phyloP scores from a whole-genome alignment of 208 protist species.

The Herpetomonas samuelpessoai region DNA sequence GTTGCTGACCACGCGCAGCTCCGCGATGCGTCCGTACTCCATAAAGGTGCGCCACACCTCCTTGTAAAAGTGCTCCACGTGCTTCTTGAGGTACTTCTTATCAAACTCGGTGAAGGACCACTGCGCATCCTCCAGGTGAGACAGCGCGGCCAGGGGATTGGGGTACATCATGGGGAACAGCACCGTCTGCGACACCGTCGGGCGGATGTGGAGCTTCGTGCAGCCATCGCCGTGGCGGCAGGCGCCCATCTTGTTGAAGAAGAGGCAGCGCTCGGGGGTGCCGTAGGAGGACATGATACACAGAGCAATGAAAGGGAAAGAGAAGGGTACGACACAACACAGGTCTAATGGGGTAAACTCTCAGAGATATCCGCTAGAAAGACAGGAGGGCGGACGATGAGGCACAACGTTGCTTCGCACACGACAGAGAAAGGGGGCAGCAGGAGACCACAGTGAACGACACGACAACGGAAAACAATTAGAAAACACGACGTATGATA shows the following conservation, averaged over 20 bases:
- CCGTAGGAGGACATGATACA: conserved; percentile 19
- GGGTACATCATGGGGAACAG: conserved; percentile 97
- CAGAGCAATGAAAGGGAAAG: neutral
- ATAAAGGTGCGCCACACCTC: conserved; percentile 94
- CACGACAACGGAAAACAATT: neutral
- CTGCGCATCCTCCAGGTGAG: conserved; percentile 58
- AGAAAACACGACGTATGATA: neutral
- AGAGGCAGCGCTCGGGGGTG: conserved; percentile 75
- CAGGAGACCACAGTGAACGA: neutral
- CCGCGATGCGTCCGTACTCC: conserved; percentile 92
- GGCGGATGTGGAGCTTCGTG: conserved; percentile 93
- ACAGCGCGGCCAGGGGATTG: conserved; percentile 73
- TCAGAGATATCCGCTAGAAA: too few species aligned
- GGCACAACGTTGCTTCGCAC: neutral
- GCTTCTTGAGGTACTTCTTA: conserved; percentile 87
- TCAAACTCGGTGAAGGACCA: conserved; percentile 59
- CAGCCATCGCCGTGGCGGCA: conserved; percentile 97
- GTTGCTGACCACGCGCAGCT: conserved; percentile 96
- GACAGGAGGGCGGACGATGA: too few species aligned
- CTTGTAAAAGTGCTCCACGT: conserved; percentile 98
- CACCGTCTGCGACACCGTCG: conserved; percentile 93
- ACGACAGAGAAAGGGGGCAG: neutral
- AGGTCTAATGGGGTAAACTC: too few species aligned
- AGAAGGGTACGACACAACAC: too few species aligned
- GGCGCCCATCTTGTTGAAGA: conserved; percentile 98